Conservation (phyloP, 176 grass and related monocot species). For the Cocos nucifera region DNA sequence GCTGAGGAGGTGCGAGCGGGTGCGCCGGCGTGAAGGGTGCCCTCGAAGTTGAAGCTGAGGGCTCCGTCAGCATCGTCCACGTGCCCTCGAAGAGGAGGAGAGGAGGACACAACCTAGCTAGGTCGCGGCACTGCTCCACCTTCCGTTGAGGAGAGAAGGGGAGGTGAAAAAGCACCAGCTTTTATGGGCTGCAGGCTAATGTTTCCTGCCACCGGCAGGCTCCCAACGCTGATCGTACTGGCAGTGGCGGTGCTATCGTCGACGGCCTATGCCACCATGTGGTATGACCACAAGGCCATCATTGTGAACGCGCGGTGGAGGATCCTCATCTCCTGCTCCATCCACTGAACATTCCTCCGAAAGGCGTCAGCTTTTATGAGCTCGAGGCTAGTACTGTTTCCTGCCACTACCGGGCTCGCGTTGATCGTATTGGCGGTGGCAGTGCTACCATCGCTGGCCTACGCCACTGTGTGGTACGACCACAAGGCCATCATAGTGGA, state of each 20-base stretch:
- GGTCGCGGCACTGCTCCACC: too few species aligned
- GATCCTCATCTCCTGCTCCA: constrained; percentile 95
- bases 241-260: constrained; percentile 16
- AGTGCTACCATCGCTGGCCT: too few species aligned
- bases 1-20: not conserved
- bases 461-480: too few species aligned
- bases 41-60: constrained; percentile 91
- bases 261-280: constrained; percentile 31
- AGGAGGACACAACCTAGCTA: too few species aligned
- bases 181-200: not conserved
- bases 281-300: constrained; percentile 85
- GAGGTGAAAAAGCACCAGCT: constrained; percentile 2
- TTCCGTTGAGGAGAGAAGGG: not conserved
- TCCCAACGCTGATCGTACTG: constrained; percentile 8
- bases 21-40: constrained; percentile 42
- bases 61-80: constrained; percentile 79
- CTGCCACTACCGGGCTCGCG: too few species aligned
- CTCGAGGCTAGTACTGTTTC: too few species aligned
- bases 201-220: constrained; percentile 4
- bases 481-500: too few species aligned
- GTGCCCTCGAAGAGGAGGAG: too few species aligned
- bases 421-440: too few species aligned
- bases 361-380: too few species aligned
- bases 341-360: constrained; percentile 36
- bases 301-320: constrained; percentile 69